Base-by-base conservation (phyloP, 1,284 basidiomycete species). In the Rhodotorula mucilaginosa region DNA sequence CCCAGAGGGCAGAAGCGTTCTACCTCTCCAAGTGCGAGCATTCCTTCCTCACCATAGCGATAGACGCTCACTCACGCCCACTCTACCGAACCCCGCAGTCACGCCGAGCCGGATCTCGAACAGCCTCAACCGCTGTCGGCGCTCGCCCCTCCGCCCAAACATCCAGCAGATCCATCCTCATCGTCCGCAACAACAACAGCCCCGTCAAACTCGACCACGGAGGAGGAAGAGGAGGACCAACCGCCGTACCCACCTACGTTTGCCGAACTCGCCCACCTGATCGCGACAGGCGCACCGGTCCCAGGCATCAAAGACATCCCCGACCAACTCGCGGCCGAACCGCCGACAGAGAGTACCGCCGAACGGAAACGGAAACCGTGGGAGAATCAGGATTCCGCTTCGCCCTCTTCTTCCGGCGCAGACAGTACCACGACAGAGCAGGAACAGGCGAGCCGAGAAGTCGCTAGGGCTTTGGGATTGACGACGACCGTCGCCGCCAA, bases 221-320 rank as follows among this genome's bases (percentile, higher is more conserved):
- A 49, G 3, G 66, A 61, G 52, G 62, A 48, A 26, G 26, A 26
- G 69, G 23, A 12, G 5, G 58, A 60, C n/a, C 15, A 52, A 23
- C 62, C 77, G 31, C 74, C 76, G 1, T 78, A 78, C 69, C 77
- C 77, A 1, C 54, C 77, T 13, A 70, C 76, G 6, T 79, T 79
- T 68, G 60, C 76, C 61, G 62, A 77, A 26, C 70, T 79, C 34
- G 78, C 78, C 13, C 63, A 67, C 21, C 64, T 78, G 31, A 79
- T 79, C 57, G 69, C 76, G 19, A 68, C 73, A 3, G 77, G 77
- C 39, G 68, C 69, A 5, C 74, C 76, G 13, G 73, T 79, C 29
- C 77, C 77, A 1, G 78, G 78, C 5, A 75, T 79, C 48, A 62
- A 67, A 29, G 70, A 76, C 47, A 74, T 79, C 18, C 77, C 77